These are phyloP conservation scores for Exophiala dermatitidis DNA, from an alignment of 2,329 filamentous ascomycete species.

Conservation along the genomic window DNA sequence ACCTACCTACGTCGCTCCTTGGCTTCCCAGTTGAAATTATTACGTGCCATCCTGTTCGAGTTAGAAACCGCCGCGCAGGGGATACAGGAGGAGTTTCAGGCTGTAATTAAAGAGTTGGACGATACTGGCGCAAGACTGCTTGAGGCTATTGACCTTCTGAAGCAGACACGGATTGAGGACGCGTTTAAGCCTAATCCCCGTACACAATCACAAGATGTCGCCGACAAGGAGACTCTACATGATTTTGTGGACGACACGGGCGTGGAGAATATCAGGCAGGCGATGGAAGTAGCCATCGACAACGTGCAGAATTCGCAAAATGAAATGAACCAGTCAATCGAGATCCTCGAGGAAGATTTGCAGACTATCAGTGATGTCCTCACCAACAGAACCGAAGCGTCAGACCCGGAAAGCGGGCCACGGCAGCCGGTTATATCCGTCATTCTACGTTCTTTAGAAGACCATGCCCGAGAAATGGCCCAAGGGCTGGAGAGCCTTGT, in stretches of 20 bases:
- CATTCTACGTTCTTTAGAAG: slow-evolving; percentile 58
- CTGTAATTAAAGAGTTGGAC: slow-evolving; percentile 51
- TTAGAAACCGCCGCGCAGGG: slow-evolving; percentile 39
- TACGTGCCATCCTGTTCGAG: slow-evolving; percentile 39
- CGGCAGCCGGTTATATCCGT: slow-evolving; percentile 41
- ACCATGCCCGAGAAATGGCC: slow-evolving; percentile 75
- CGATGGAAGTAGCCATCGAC: slow-evolving; percentile 55
- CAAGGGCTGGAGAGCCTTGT: slow-evolving; percentile 71
- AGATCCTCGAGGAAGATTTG: slow-evolving; percentile 68
- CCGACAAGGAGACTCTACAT: slow-evolving; percentile 50
- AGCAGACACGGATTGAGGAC: slow-evolving; percentile 52
- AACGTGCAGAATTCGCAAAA: slow-evolving; percentile 55
- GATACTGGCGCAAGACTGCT: slow-evolving; percentile 51
- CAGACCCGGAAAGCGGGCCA: slow-evolving; percentile 30
- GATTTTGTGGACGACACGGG: slow-evolving; percentile 61
- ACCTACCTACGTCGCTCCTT: slow-evolving; percentile 61
- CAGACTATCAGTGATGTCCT: slow-evolving; percentile 56
- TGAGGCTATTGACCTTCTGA: slow-evolving; percentile 49
- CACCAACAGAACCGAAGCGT: slow-evolving; percentile 18
- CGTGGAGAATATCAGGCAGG: slow-evolving; percentile 51
- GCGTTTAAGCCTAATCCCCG: slow-evolving; percentile 40
- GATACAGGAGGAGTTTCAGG: slow-evolving; percentile 40
- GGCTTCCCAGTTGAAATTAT: slow-evolving; percentile 40
- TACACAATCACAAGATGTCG: slow-evolving; percentile 2
- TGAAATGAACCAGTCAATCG: slow-evolving; percentile 46